These are phyloP conservation scores for Yamadazyma laniorum DNA, from an alignment of 805 yeast genomes.

Conservation along the genomic window DNA sequence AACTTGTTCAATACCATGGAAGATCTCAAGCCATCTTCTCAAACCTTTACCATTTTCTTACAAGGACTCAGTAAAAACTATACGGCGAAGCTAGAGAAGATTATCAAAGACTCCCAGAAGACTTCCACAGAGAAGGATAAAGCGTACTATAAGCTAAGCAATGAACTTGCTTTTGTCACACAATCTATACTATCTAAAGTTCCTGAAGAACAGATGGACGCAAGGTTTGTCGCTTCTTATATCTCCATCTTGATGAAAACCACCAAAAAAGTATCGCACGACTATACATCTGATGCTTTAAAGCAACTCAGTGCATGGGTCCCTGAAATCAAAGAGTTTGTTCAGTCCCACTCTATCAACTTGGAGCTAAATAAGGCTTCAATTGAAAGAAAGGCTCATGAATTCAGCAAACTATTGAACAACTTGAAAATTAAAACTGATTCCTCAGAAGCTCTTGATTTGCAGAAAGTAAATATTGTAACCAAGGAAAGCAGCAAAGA, in stretches of 20 bases:
- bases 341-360: neutral
- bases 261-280: conserved; percentile 13
- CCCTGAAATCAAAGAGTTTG: conserved; percentile 23
- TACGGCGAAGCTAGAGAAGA: neutral
- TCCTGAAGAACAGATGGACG: neutral
- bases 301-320: conserved; percentile 31
- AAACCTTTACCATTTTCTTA: conserved; percentile 39
- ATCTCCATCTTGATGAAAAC: conserved; percentile 22
- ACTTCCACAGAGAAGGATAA: conserved; percentile 18
- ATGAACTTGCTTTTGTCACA: conserved; percentile 20
- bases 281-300: conserved; percentile 21
- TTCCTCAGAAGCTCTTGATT: neutral
- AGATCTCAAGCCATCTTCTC: conserved; percentile 26
- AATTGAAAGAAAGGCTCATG: neutral
- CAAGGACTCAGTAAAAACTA: conserved; percentile 24
- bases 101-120: conserved; percentile 13
- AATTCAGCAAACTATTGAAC: neutral
- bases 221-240: conserved; percentile 26
- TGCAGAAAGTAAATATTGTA: neutral
- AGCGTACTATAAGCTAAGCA: conserved; percentile 28
- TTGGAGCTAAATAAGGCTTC: neutral
- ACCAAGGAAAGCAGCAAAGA: neutral
- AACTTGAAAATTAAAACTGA: neutral
- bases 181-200: conserved; percentile 1
- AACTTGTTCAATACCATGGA: conserved; percentile 26